Percentiles rank a stretch among this genome's conserved stretches.
phyloP scores from a whole-genome alignment of 345 rosid species.

The Euphorbia peplus region DNA sequence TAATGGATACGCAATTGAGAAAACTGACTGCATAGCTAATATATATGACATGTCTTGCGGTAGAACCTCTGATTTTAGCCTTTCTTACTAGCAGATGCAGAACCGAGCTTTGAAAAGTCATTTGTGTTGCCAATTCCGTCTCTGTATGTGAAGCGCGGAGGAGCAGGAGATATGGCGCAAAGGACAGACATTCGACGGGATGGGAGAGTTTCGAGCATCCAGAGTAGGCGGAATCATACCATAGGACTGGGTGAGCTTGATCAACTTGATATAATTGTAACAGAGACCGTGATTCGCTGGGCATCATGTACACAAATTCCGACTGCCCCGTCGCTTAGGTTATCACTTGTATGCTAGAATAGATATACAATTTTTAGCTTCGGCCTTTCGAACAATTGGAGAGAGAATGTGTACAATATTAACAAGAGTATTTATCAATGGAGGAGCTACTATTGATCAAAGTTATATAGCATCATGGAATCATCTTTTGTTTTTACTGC shows the following conservation, averaged over 20 bases:
- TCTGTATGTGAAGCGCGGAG: constrained; percentile 25
- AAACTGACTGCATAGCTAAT: neutral
- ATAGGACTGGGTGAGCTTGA: constrained; percentile 67
- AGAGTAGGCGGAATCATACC: constrained; percentile 61
- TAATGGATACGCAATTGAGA: neutral
- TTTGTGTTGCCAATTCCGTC: constrained; percentile 34
- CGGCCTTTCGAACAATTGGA: neutral
- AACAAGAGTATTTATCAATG: constrained; percentile 2
- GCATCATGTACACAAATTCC: constrained; percentile 79
- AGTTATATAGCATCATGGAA: neutral
- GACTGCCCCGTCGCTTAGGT: constrained; percentile 61
- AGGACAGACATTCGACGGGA: constrained; percentile 37
- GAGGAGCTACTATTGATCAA: constrained; percentile 24
- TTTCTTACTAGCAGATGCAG: constrained; percentile 25
- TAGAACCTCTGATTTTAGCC: constrained; percentile 5
- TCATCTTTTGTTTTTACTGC: too few relatives aligned
- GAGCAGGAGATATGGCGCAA: constrained; percentile 31
- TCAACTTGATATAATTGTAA: constrained; percentile 51
- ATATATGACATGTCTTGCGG: neutral
- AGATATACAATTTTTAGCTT: neutral
- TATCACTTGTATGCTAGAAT: constrained; percentile 67
- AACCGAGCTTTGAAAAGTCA: constrained; percentile 34
- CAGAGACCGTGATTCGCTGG: constrained; percentile 74
- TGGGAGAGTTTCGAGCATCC: constrained; percentile 47
- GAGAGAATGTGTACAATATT: constrained; percentile 4